Conservation (phyloP, 208 protist genomes). For the Trichomonas vaginalis region DNA sequence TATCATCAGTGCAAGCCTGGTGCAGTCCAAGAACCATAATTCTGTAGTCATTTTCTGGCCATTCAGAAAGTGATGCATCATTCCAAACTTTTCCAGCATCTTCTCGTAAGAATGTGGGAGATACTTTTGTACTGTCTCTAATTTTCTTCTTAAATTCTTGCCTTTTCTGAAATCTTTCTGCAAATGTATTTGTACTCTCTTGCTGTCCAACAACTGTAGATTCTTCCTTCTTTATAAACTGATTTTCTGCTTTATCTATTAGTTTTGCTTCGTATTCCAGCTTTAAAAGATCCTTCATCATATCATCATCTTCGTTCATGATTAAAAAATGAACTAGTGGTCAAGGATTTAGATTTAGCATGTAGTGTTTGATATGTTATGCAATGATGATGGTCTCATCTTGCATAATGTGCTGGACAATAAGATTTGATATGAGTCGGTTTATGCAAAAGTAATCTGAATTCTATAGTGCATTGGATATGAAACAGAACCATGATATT, state of each 20-base stretch:
- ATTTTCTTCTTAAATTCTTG: neutral
- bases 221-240: neutral
- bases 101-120: neutral
- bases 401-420: no score
- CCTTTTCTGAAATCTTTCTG: neutral
- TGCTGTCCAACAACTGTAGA: neutral
- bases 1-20: neutral
- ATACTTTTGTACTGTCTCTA: neutral
- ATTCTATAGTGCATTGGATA: no score
- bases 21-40: neutral
- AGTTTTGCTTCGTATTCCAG: neutral
- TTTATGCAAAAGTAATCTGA: no score
- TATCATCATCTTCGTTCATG: neutral
- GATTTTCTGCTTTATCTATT: neutral
- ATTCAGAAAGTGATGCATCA: neutral
- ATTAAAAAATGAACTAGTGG: no score
- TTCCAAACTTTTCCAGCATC: neutral
- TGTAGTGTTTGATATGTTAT: no score
- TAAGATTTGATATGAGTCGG: no score
- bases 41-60: constrained; percentile 10
- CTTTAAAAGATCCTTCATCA: neutral
- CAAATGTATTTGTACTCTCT: neutral
- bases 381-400: no score
- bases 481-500: no score
- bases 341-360: no score